Evolutionary conservation across 805 yeast species (phyloP).

Genomic region (Spathaspora sp.): DNA sequence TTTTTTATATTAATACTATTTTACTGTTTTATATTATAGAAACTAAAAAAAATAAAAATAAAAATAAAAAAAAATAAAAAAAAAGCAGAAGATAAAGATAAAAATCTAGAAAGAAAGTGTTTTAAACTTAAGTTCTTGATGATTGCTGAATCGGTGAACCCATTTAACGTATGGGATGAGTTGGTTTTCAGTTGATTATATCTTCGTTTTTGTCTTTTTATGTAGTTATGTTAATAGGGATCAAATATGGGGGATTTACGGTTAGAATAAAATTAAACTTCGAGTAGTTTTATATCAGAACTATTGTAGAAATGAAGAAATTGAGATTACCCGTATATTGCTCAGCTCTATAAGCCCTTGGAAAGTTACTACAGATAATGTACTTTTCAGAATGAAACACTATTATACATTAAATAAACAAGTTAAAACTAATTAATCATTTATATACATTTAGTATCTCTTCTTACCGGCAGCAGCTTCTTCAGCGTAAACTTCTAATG

Average conservation of each 20-base stretch:
- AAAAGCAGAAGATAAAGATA: background rate
- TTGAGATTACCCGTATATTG: too few relatives aligned
- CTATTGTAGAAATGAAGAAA: constrained; percentile 2
- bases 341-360: too few relatives aligned
- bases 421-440: background rate
- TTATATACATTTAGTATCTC: constrained; percentile 54
- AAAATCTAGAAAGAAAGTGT: background rate
- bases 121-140: background rate
- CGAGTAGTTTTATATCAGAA: too few relatives aligned
- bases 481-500: constrained; percentile 91
- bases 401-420: constrained; percentile 2
- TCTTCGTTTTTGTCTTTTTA: background rate
- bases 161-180: background rate
- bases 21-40: background rate
- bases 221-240: background rate
- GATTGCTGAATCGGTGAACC: background rate
- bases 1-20: background rate
- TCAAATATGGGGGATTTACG: background rate
- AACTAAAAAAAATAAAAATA: background rate
- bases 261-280: background rate
- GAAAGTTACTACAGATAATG: too few relatives aligned
- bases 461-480: constrained; percentile 73
- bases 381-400: background rate
- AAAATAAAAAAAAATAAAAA: background rate
- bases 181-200: background rate